These are phyloP conservation scores for Phragmites australis DNA, from an alignment of 176 grass and related monocot genomes.

Conservation along the genomic window DNA sequence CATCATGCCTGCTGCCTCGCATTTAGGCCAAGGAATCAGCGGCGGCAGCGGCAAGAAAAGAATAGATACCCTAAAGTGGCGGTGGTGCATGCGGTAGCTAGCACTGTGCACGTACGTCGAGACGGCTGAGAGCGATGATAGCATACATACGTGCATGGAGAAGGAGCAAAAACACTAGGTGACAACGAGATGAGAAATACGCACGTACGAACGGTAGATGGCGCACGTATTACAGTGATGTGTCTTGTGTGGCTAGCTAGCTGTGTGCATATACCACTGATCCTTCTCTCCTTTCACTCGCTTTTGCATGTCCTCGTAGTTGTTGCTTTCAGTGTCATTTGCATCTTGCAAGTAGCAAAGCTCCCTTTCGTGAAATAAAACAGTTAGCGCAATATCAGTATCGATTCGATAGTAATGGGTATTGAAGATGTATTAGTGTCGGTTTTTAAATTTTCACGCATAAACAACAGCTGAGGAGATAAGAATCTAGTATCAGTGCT, in stretches of 20 bases:
- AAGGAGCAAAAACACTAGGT: conserved; percentile 30
- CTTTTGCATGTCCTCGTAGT: conserved; percentile 29
- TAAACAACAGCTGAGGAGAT: too few species aligned
- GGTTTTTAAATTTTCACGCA: too few species aligned
- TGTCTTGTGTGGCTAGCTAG: too few species aligned
- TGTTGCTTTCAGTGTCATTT: conserved; percentile 49
- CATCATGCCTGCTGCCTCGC: not conserved
- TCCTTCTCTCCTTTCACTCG: not conserved
- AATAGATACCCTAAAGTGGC: conserved; percentile 56
- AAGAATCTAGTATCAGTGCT: too few species aligned
- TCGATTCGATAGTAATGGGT: too few species aligned
- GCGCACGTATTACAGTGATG: not conserved
- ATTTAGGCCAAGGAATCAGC: conserved; percentile 2
- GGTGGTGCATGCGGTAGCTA: not conserved
- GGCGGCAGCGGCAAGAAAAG: conserved; percentile 49
- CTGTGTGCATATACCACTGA: not conserved
- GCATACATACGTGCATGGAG: conserved; percentile 22
- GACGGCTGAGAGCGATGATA: not conserved
- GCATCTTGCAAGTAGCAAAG: not conserved
- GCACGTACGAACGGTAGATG: conserved; percentile 16
- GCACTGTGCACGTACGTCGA: conserved; percentile 3
- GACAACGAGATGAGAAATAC: conserved; percentile 33
- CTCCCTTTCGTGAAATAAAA: too few species aligned
- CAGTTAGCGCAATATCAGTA: too few species aligned
- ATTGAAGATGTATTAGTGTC: too few species aligned